Percentiles rank a stretch among this genome's conserved stretches.
phyloP scores from a whole-genome alignment of 2,329 filamentous ascomycete species.

The Cercospora sp. region DNA sequence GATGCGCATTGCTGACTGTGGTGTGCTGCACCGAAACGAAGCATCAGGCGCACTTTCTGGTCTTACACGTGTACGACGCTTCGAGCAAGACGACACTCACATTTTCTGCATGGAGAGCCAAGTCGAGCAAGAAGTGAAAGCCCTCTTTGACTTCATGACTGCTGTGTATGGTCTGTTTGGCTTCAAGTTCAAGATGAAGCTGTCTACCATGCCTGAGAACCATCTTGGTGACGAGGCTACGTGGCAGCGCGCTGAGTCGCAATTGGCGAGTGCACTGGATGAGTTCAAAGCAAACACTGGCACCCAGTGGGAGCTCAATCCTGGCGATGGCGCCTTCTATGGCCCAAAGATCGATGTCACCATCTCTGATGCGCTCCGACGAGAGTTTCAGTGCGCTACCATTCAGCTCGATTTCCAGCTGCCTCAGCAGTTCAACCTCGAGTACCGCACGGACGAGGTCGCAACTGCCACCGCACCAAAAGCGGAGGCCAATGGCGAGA shows the following conservation, averaged over 20 bases:
- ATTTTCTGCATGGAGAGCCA: conserved; percentile 90
- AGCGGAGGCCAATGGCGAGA: conserved; percentile 26
- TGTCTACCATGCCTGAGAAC: conserved; percentile 88
- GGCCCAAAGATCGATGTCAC: conserved; percentile 98
- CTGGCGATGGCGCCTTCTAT: conserved; percentile 96
- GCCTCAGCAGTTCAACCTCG: conserved; percentile 80
- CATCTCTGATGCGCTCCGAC: conserved; percentile 80
- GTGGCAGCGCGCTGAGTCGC: conserved; percentile 85
- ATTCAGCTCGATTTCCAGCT: conserved; percentile 93
- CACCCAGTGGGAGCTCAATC: conserved; percentile 83
- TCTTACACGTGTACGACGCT: conserved; percentile 86
- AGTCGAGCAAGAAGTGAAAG: conserved; percentile 72
- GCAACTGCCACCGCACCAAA: conserved; percentile 43
- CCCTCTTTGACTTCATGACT: conserved; percentile 82
- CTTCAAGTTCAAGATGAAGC: conserved; percentile 89
- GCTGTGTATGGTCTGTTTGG: conserved; percentile 79
- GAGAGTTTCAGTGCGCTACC: conserved; percentile 87
- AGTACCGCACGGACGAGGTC: conserved; percentile 75
- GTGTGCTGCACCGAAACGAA: conserved; percentile 92
- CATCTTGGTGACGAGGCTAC: conserved; percentile 82
- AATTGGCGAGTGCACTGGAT: conserved; percentile 75
- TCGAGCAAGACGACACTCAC: conserved; percentile 95
- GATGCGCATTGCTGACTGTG: conserved; percentile 91
- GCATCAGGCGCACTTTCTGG: conserved; percentile 88
- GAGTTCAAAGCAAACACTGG: conserved; percentile 66